Percentiles rank a stretch among this genome's conserved stretches.
phyloP scores from a whole-genome alignment of 2,329 filamentous ascomycete genomes.

The Monilinia vaccinii-corymbosi region DNA sequence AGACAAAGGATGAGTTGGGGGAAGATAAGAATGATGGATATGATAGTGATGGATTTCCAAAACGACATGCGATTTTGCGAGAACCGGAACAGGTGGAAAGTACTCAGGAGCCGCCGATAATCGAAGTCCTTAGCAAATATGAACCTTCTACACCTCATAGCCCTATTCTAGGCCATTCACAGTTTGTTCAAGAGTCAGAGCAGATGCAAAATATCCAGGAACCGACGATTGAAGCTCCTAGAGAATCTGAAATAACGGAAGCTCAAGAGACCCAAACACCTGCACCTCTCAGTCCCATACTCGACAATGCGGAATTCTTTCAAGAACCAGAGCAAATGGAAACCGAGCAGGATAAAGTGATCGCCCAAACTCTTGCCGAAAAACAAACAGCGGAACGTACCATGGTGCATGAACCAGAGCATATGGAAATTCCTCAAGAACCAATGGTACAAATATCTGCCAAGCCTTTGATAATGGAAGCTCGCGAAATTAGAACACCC shows the following conservation, averaged over 20 bases:
- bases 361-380: neutral
- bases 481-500: neutral
- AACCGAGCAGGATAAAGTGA: neutral
- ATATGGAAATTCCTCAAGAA: conserved; percentile 11
- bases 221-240: neutral
- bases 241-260: neutral
- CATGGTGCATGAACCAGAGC: conserved; percentile 18
- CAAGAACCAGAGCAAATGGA: neutral
- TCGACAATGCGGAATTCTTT: neutral
- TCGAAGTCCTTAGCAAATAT: neutral
- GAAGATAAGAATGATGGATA: neutral
- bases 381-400: conserved; percentile 13
- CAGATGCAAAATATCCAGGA: neutral
- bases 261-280: neutral
- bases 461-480: neutral
- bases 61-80: conserved; percentile 16
- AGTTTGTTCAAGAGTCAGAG: neutral
- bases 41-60: conserved; percentile 29
- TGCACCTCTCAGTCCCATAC: neutral
- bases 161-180: neutral
- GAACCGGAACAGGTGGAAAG: conserved; percentile 14
- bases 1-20: conserved; percentile 18
- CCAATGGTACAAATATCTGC: neutral
- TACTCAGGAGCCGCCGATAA: conserved; percentile 8
- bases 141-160: neutral